These are phyloP conservation scores for Hsuehochloa calcarea DNA, from an alignment of 176 grass and related monocot genomes.

Conservation along the genomic window DNA sequence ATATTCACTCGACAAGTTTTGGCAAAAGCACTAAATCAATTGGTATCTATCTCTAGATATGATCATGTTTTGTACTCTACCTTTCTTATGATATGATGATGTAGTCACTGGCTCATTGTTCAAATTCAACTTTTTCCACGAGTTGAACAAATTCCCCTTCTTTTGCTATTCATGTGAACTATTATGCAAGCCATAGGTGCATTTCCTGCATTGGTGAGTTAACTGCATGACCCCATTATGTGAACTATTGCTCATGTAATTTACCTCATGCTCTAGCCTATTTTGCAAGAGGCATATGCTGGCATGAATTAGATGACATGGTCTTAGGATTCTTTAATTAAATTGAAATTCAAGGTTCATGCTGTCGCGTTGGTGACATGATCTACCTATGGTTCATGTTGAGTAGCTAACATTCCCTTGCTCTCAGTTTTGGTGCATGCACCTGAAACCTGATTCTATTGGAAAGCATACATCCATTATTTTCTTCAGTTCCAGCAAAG, in stretches of 20 bases:
- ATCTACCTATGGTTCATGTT: neutral
- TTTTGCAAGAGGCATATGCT: constrained; percentile 14
- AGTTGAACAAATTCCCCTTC: constrained; percentile 98
- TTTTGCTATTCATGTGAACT: constrained; percentile 96
- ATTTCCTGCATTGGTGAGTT: constrained; percentile 90
- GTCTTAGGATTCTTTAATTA: neutral
- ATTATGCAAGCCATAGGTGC: constrained; percentile 83
- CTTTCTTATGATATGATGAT: constrained; percentile 8
- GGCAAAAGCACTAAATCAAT: constrained; percentile 87
- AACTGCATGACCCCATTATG: neutral
- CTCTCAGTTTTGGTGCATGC: neutral
- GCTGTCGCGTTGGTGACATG: neutral
- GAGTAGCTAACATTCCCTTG: neutral
- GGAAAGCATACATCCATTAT: constrained; percentile 4
- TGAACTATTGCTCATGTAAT: constrained; percentile 14
- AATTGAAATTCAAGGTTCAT: neutral
- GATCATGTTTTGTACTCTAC: constrained; percentile 15
- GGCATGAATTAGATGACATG: constrained; percentile 6
- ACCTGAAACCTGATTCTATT: neutral
- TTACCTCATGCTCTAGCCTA: neutral
- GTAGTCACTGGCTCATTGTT: neutral
- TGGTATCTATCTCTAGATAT: constrained; percentile 53
- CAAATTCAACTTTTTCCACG: constrained; percentile 42
- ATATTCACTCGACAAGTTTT: constrained; percentile 90
- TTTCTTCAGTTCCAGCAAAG: neutral